Conservation (phyloP, 1,284 basidiomycete genomes). For the Irpex sp. region DNA sequence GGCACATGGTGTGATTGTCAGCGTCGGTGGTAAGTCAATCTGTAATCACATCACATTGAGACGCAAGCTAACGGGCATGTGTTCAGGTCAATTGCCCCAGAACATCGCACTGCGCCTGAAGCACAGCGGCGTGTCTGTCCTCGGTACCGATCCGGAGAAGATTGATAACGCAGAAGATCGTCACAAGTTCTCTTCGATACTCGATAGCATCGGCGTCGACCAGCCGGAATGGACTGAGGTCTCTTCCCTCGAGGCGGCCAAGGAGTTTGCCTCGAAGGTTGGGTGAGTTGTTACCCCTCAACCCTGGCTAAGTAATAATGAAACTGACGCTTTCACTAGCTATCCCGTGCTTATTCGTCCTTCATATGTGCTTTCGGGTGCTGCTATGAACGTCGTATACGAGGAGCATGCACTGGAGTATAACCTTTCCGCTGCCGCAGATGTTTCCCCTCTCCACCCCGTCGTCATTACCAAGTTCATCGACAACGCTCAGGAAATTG, state of each 20-base stretch:
- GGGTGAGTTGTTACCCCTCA: conserved; percentile 40
- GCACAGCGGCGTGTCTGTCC: conserved; percentile 85
- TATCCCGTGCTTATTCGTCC: conserved; percentile 96
- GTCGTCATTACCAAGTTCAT: conserved; percentile 99
- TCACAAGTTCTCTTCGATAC: conserved; percentile 97
- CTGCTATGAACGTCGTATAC: conserved; percentile 99
- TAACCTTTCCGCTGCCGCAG: conserved; percentile 91
- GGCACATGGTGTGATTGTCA: conserved; percentile 92
- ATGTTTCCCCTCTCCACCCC: conserved; percentile 95
- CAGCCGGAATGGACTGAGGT: conserved; percentile 97
- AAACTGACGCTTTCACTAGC: conserved; percentile 34
- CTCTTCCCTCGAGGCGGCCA: conserved; percentile 85
- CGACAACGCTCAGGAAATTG: conserved; percentile 96
- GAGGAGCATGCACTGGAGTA: conserved; percentile 89
- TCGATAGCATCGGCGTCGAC: conserved; percentile 94
- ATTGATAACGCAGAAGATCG: conserved; percentile 99
- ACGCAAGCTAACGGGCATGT: conserved; percentile 37
- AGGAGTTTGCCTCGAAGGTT: conserved; percentile 87
- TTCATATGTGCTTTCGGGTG: conserved; percentile 97
- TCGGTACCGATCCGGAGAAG: conserved; percentile 93
- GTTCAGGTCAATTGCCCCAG: conserved; percentile 76
- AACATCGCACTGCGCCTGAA: conserved; percentile 98
- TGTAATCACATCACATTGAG: background rate
- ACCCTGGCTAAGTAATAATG: conserved; percentile 10
- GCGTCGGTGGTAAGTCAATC: conserved; percentile 78